phyloP scores from a whole-genome alignment of 306 rosid genomes.

The Vicia faba region DNA sequence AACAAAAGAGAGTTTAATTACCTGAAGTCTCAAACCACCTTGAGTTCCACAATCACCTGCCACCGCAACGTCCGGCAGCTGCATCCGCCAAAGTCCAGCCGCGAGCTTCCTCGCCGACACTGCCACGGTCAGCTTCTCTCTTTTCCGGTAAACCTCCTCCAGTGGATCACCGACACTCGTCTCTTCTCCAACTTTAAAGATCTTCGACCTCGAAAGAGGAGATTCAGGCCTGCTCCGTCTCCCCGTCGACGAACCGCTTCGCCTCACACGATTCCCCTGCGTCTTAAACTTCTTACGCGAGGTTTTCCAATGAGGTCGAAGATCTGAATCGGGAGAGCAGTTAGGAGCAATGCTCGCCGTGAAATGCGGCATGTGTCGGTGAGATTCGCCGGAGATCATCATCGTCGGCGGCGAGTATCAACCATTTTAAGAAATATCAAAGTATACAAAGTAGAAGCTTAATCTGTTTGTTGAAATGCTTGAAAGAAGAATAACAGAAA shows the following conservation, averaged over 20 bases:
- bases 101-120: conserved; percentile 90
- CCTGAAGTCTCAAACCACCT: conserved; percentile 52
- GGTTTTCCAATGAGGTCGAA: conserved; percentile 41
- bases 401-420: conserved; percentile 50
- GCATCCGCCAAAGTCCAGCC: conserved; percentile 83
- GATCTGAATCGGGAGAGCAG: conserved; percentile 67
- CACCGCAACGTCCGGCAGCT: conserved; percentile 55
- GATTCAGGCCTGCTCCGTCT: conserved; percentile 80
- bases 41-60: conserved; percentile 37
- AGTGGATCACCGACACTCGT: conserved; percentile 32
- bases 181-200: conserved; percentile 33
- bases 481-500: too few species aligned
- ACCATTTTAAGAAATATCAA: conserved; percentile 44
- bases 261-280: conserved; percentile 46
- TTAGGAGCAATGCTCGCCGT: conserved; percentile 37
- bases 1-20: conserved; percentile 18
- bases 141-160: conserved; percentile 43
- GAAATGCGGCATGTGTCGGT: conserved; percentile 40
- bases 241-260: conserved; percentile 42
- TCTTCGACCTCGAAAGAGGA: conserved; percentile 74
- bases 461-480: too few species aligned
- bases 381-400: conserved; percentile 62
- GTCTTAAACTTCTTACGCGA: conserved; percentile 45
- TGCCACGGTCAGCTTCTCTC: conserved; percentile 11
- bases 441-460: too few species aligned